phyloP scores from a whole-genome alignment of 345 rosid species.

The Atalantia buxifolia region DNA sequence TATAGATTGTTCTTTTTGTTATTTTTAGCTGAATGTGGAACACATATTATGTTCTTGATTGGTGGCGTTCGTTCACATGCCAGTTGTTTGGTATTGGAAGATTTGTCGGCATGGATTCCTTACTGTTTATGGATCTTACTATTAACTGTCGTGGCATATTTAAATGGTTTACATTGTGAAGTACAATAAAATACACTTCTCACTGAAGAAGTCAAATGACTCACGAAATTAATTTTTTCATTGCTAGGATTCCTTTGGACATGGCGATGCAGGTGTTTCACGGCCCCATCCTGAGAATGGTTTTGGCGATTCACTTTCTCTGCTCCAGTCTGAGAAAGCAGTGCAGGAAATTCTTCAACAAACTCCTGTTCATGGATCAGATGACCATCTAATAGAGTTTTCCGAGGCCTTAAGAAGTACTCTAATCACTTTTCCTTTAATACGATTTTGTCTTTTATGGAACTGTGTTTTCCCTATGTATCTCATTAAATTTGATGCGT shows the following conservation, averaged over 20 bases:
- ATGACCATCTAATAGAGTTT: constrained; percentile 90
- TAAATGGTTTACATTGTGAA: not conserved
- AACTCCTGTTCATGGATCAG: constrained; percentile 70
- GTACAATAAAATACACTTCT: not conserved
- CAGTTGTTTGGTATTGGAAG: not conserved
- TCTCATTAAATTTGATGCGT: constrained; percentile 14
- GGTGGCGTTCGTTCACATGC: not conserved
- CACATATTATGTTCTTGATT: not conserved
- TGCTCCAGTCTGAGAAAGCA: constrained; percentile 80
- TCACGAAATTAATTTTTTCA: not conserved
- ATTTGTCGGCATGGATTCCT: not conserved
- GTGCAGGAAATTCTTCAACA: constrained; percentile 82
- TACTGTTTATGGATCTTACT: not conserved
- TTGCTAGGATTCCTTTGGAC: constrained; percentile 41
- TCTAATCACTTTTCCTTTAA: constrained; percentile 15
- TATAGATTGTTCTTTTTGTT: not conserved
- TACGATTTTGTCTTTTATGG: constrained; percentile 7
- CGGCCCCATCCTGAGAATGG: constrained; percentile 49
- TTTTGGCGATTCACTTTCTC: constrained; percentile 37
- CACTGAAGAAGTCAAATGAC: not conserved
- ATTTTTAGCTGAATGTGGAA: not conserved
- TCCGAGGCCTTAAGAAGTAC: constrained; percentile 95
- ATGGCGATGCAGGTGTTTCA: constrained; percentile 49
- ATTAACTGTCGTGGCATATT: not conserved
- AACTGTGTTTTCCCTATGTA: not conserved